These are phyloP conservation scores for Cystobasidiaceae sp. DNA, from an alignment of 1,284 basidiomycete species.

Conservation along the genomic window DNA sequence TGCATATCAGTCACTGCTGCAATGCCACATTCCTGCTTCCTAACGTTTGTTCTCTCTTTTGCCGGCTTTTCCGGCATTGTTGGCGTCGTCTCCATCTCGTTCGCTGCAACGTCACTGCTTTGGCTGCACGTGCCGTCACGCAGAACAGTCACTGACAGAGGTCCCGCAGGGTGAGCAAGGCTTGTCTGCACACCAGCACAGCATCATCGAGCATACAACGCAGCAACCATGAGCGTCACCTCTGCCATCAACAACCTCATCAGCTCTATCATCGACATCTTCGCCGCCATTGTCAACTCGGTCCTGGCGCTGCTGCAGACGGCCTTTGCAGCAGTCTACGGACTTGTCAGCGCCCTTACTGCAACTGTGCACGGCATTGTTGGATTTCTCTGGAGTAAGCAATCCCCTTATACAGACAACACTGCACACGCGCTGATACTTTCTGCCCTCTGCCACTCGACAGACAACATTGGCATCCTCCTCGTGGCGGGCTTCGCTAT, in stretches of 20 bases:
- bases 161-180: too few species aligned
- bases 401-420: not conserved
- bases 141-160: too few species aligned
- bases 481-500: constrained; percentile 16
- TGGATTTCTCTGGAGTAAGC: constrained; percentile 20
- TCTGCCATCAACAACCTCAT: constrained; percentile 20
- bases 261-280: constrained; percentile 1
- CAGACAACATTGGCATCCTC: constrained; percentile 16
- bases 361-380: not conserved
- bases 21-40: not conserved
- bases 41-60: not conserved
- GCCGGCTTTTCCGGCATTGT: too few species aligned
- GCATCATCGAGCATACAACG: not conserved
- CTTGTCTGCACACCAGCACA: not conserved
- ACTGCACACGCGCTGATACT: not conserved
- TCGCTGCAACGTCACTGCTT: too few species aligned
- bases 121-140: too few species aligned
- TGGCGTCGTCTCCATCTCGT: too few species aligned
- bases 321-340: not conserved
- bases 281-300: constrained; percentile 7
- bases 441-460: not conserved
- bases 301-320: constrained; percentile 9
- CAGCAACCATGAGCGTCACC: constrained; percentile 5
- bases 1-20: not conserved
- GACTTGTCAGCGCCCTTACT: not conserved